A percentile compares a stretch with the other conserved stretches of the same genome.
phyloP scores from a whole-genome alignment of 495 filamentous ascomycete genomes.

The Neurospora sp. region DNA sequence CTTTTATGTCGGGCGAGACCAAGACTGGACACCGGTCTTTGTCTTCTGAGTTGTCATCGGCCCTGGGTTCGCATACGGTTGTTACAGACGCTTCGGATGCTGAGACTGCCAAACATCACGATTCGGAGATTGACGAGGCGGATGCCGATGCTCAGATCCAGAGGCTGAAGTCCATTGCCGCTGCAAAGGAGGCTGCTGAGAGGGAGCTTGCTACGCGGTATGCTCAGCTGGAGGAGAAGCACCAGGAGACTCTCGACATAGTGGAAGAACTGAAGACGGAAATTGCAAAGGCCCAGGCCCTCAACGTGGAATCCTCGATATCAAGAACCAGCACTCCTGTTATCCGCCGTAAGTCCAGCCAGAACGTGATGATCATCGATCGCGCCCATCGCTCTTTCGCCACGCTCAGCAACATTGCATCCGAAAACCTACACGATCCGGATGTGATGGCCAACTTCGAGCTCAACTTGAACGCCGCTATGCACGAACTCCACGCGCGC shows the following conservation, averaged over 20 bases:
- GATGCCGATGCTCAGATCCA: conserved; percentile 54
- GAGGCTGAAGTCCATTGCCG: conserved; percentile 53
- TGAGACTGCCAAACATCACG: conserved; percentile 30
- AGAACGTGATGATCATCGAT: conserved; percentile 81
- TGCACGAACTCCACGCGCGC: conserved; percentile 80
- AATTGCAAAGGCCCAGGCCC: conserved; percentile 61
- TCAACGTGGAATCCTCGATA: conserved; percentile 45
- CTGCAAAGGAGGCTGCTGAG: conserved; percentile 68
- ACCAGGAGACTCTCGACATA: conserved; percentile 69
- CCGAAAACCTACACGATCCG: conserved; percentile 69
- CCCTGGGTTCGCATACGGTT: conserved; percentile 68
- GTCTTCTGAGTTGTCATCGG: conserved; percentile 92
- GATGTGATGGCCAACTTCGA: conserved; percentile 90
- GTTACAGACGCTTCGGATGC: conserved; percentile 47
- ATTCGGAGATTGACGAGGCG: conserved; percentile 15
- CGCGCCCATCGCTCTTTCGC: conserved; percentile 88
- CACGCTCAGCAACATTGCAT: conserved; percentile 74
- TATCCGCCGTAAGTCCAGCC: conserved; percentile 87
- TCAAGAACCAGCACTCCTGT: conserved; percentile 55
- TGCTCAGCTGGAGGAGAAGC: conserved; percentile 65
- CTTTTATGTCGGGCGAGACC: conserved; percentile 84
- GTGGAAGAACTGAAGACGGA: conserved; percentile 86
- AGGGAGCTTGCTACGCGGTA: conserved; percentile 65
- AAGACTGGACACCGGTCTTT: conserved; percentile 79
- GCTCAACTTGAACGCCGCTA: conserved; percentile 77